Percentiles rank a stretch among this genome's conserved stretches.
These are phyloP conservation scores for Aspergillus fijiensis DNA, from an alignment of 2,329 filamentous ascomycete genomes.

Conservation along the genomic window DNA sequence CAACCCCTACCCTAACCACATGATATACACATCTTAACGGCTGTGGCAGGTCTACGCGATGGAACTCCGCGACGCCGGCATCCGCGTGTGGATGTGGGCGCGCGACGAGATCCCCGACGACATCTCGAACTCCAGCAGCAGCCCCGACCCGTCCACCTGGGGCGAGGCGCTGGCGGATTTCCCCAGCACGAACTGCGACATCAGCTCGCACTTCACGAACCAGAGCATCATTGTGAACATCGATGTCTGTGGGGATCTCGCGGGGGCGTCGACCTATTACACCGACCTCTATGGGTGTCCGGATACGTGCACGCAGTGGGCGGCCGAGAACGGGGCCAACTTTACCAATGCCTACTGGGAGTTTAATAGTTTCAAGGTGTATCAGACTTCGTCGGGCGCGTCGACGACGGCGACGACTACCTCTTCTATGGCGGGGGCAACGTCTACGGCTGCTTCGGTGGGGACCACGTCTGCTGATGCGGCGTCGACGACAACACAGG, in stretches of 20 bases:
- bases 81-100: conserved; percentile 63
- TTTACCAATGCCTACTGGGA: conserved; percentile 66
- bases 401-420: neutral
- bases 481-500: neutral
- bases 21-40: neutral
- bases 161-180: conserved; percentile 65
- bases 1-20: no score
- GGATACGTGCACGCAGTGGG: conserved; percentile 57
- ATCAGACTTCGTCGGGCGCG: conserved; percentile 36
- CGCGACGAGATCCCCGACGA: conserved; percentile 52
- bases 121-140: conserved; percentile 46
- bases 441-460: neutral
- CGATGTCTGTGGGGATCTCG: conserved; percentile 61
- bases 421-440: no score
- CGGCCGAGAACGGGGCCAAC: conserved; percentile 56
- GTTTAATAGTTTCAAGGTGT: conserved; percentile 62
- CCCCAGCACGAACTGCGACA: conserved; percentile 61
- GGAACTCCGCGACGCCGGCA: conserved; percentile 61
- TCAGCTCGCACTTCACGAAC: conserved; percentile 61
- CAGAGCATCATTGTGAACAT: conserved; percentile 67
- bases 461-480: neutral
- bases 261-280: conserved; percentile 38
- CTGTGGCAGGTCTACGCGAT: conserved; percentile 53
- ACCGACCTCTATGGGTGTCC: conserved; percentile 43
- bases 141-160: conserved; percentile 63